Conservation (phyloP, 345 rosid genomes). For the Noccaea bulbosa region DNA sequence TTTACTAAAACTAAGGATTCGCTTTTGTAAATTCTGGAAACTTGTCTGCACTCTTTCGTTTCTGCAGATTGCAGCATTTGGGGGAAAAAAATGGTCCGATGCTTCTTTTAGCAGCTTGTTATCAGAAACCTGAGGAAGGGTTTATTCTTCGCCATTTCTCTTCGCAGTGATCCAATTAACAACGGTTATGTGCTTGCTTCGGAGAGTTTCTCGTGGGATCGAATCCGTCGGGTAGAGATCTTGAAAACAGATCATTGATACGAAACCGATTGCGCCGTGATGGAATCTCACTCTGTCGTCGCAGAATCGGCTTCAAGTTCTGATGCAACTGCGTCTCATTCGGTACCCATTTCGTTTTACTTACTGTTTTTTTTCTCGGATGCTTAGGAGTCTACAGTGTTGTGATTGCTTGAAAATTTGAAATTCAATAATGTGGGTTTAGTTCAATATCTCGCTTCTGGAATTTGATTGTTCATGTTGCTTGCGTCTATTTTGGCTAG, state of each 20-base stretch:
- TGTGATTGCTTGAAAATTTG: constrained; percentile 7
- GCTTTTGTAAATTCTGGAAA: constrained; percentile 36
- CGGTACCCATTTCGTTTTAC: constrained; percentile 32
- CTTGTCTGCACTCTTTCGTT: constrained; percentile 38
- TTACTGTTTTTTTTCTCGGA: constrained; percentile 11
- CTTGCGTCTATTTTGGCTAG: not conserved
- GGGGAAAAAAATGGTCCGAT: constrained; percentile 39
- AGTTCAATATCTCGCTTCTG: constrained; percentile 23
- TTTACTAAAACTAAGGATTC: not conserved
- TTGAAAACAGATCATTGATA: constrained; percentile 28
- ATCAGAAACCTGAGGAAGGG: constrained; percentile 20
- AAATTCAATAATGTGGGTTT: constrained; percentile 21
- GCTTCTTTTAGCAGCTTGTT: constrained; percentile 16
- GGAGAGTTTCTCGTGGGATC: constrained; percentile 19
- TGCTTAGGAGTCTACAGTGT: constrained; percentile 3
- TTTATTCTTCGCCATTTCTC: constrained; percentile 16
- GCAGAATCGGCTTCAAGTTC: constrained; percentile 24
- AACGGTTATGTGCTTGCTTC: constrained; percentile 31
- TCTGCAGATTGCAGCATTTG: constrained; percentile 35
- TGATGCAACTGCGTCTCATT: constrained; percentile 36
- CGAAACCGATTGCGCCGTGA: constrained; percentile 15
- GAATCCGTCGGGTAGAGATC: constrained; percentile 36
- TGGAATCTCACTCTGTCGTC: constrained; percentile 34
- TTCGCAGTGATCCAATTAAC: not conserved
- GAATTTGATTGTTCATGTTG: constrained; percentile 14